Evolutionary conservation across 148 eudicot species (phyloP).

Genomic region (Talinum fruticosum): DNA sequence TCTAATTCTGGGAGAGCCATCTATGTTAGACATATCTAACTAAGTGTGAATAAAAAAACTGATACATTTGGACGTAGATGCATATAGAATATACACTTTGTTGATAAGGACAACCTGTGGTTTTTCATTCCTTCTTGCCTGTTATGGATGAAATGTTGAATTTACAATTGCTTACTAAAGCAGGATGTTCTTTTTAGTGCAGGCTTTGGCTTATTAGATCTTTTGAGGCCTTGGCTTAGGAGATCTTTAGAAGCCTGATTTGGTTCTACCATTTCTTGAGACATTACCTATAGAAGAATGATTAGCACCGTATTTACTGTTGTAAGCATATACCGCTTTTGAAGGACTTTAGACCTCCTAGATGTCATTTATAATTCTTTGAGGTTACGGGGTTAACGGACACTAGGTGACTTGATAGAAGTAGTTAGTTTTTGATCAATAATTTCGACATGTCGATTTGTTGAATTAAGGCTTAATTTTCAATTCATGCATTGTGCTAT

Average conservation of each 20-base stretch:
- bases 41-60: too few relatives aligned
- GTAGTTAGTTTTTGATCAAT: too few relatives aligned
- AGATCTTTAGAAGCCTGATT: constrained; percentile 87
- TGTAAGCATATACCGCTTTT: constrained; percentile 38
- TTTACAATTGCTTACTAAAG: background rate
- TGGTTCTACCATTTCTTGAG: constrained; percentile 67
- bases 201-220: too few relatives aligned
- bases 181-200: constrained; percentile 20
- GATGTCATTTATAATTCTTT: constrained; percentile 5
- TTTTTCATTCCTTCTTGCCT: background rate
- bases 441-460: too few relatives aligned
- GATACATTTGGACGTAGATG: too few relatives aligned
- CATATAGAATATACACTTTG: too few relatives aligned
- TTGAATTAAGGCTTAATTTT: too few relatives aligned
- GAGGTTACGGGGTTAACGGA: constrained; percentile 65
- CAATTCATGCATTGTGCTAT: too few relatives aligned
- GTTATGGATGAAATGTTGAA: too few relatives aligned
- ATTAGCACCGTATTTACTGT: constrained; percentile 74
- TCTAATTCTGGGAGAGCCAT: too few relatives aligned
- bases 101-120: too few relatives aligned
- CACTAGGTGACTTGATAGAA: constrained; percentile 68
- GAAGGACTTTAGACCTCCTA: background rate
- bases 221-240: constrained; percentile 90
- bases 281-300: constrained; percentile 62
- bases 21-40: too few relatives aligned